Base-by-base conservation (phyloP, 1,139 yeast genomes). In the Candida tetrigidarum region DNA sequence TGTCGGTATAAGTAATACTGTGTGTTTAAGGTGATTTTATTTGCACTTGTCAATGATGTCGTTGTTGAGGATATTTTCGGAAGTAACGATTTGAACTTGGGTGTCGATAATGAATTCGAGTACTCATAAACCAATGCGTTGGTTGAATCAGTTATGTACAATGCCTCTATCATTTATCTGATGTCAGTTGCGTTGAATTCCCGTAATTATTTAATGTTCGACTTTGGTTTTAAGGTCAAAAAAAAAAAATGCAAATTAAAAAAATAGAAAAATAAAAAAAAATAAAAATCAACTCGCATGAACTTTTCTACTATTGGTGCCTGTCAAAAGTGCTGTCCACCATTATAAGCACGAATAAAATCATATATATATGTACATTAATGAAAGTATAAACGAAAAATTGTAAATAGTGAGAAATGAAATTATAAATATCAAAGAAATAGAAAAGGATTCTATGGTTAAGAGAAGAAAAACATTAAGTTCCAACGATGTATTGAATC, bases 81-180 rank as follows among this genome's bases (percentile, higher is more conserved):
- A n/a, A 67, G 60, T 23, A 82, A 60, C 1, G 77, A 62, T 46
- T 68, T 64, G 56, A 78, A 75, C 1, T 69, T 61, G 2, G 90
- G 90, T 1, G 83, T 73, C 2, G 76, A 60, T 8, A 80, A 66
- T 25, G 74, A 64, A 10, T 75, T 64, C 7, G 83, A 74, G 55
- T 83, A 83, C 58, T 84, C 86, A 57, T 81, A 80, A 29, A 84
- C 71, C 44, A 83, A 67, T 41, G 70, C 71, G 51, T 76, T 72
- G 44, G 75, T 73, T 37, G 71, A 69, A 60, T 85, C 90, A 4
- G 86, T 67, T 22, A 86, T 79, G 59, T 83, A 86, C 18, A 86
- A 69, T 8, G 89, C 89, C 53, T 84, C 87, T 48, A 66, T 58
- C 71, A 66, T 66, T n/a, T 34, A 5, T 32, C n/a, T n/a, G 25